Percentiles rank a stretch among this genome's conserved stretches.
These are phyloP conservation scores for Combretum micranthum DNA, from an alignment of 345 rosid species.

Conservation along the genomic window DNA sequence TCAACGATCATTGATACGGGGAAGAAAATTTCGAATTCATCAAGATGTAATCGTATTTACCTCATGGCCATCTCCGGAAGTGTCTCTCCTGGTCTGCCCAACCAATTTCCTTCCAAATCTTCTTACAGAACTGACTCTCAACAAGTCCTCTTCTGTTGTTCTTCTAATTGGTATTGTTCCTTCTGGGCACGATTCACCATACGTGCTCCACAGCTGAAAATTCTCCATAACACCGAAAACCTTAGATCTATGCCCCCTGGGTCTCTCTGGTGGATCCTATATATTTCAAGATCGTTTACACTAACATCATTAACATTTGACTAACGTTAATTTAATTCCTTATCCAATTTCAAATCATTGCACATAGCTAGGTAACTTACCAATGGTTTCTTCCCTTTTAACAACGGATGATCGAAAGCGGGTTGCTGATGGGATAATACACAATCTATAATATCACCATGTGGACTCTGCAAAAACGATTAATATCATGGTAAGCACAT, in stretches of 20 bases:
- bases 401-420: slow-evolving; percentile 82
- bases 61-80: slow-evolving; percentile 83
- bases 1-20: too few relatives aligned
- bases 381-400: slow-evolving; percentile 64
- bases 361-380: slow-evolving; percentile 28
- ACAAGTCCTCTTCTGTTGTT: slow-evolving; percentile 74
- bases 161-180: slow-evolving; percentile 94
- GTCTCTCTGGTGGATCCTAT: slow-evolving; percentile 78
- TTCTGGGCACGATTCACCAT: slow-evolving; percentile 79
- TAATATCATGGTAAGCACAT: not conserved
- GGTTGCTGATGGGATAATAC: slow-evolving; percentile 70
- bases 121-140: slow-evolving; percentile 60
- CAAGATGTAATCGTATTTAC: slow-evolving; percentile 24
- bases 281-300: too few relatives aligned
- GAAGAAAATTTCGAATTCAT: too few relatives aligned
- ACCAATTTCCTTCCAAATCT: slow-evolving; percentile 65
- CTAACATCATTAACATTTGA: too few relatives aligned
- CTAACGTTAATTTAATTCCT: too few relatives aligned
- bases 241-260: slow-evolving; percentile 31
- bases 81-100: slow-evolving; percentile 67
- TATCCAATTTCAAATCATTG: not conserved
- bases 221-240: slow-evolving; percentile 26
- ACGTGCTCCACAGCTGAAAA: slow-evolving; percentile 65
- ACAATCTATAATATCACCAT: slow-evolving; percentile 86
- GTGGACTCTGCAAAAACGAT: slow-evolving; percentile 64